Percentiles rank a stretch among this genome's conserved stretches.
These are phyloP conservation scores for Orbilia blumenaviensis DNA, from an alignment of 2,329 filamentous ascomycete genomes.

Conservation along the genomic window DNA sequence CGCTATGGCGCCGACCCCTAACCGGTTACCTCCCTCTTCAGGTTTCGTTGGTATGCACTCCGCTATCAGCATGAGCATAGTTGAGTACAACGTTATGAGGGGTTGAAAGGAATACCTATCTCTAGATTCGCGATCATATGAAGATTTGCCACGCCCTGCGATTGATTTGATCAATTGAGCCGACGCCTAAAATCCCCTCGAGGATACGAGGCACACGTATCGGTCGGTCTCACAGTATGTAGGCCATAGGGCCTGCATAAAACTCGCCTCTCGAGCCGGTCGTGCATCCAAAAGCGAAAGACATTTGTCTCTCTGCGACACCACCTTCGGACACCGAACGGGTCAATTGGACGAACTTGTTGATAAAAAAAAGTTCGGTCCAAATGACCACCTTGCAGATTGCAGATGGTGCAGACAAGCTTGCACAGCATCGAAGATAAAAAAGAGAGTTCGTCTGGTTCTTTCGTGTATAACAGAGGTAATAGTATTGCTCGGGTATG, in stretches of 20 bases:
- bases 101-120: not conserved
- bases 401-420: constrained; percentile 5
- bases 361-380: not conserved
- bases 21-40: not conserved
- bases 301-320: not conserved
- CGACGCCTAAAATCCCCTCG: not conserved
- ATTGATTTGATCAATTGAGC: not conserved
- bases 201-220: not conserved
- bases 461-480: constrained; percentile 6
- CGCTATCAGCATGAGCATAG: too few species aligned
- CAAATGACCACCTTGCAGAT: constrained; percentile 1
- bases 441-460: constrained; percentile 10
- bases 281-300: constrained; percentile 38
- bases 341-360: not conserved
- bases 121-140: not conserved
- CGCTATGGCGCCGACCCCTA: not conserved
- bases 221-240: constrained; percentile 16
- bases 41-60: too few species aligned
- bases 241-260: constrained; percentile 43
- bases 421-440: not conserved
- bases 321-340: constrained; percentile 6
- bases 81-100: not conserved
- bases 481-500: constrained; percentile 31
- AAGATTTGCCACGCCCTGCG: constrained; percentile 5
- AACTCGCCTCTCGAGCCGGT: constrained; percentile 38